Evolutionary conservation across 192 early-diverging fungal genomes (phyloP).

Genomic region (Neocallimastix lanati): DNA sequence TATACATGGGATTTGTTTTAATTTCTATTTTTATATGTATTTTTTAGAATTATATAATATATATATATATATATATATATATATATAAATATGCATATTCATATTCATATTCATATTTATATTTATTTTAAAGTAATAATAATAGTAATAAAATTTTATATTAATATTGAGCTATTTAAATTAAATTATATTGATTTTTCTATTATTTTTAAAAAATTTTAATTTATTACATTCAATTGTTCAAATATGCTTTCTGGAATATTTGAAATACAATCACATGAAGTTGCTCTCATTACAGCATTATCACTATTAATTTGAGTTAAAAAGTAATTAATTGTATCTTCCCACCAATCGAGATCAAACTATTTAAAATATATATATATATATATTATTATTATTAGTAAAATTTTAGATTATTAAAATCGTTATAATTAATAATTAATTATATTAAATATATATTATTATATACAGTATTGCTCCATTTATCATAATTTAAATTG

Average conservation of each 20-base stretch:
- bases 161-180: too few species aligned
- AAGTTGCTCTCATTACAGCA: not conserved
- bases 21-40: not conserved
- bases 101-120: too few species aligned
- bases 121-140: too few species aligned
- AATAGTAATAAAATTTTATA: too few species aligned
- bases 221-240: not conserved
- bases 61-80: too few species aligned
- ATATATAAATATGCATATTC: too few species aligned
- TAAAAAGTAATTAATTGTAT: not conserved
- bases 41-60: too few species aligned
- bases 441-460: not conserved
- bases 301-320: not conserved
- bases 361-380: not conserved
- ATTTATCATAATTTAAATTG: not conserved
- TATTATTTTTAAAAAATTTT: too few species aligned
- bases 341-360: not conserved
- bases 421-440: too few species aligned
- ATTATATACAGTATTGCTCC: not conserved
- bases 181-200: too few species aligned
- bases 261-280: not conserved
- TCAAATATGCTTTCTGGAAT: not conserved
- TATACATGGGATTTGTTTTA: not conserved
- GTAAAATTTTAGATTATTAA: too few species aligned
- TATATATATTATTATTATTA: too few species aligned